These are phyloP conservation scores for Alternaria sp. DNA, from an alignment of 2,329 filamentous ascomycete species.

Conservation along the genomic window DNA sequence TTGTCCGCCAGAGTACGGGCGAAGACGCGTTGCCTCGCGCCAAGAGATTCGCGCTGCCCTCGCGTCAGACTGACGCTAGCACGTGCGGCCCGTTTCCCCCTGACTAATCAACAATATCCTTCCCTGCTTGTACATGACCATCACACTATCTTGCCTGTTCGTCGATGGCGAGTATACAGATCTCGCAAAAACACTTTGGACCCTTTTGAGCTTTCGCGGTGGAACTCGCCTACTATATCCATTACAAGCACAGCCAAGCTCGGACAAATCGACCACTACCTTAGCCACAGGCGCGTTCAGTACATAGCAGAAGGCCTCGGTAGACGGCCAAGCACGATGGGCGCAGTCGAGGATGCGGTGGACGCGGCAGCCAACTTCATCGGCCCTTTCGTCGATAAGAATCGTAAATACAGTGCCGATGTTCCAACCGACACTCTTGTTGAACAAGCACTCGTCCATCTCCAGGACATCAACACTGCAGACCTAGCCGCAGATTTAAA, in stretches of 20 bases:
- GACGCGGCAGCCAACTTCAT: slow-evolving; percentile 47
- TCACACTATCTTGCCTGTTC: neutral
- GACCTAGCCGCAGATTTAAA: slow-evolving; percentile 42
- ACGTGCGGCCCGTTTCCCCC: slow-evolving; percentile 6
- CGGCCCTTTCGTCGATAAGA: slow-evolving; percentile 40
- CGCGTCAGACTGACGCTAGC: slow-evolving; percentile 11
- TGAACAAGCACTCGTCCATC: slow-evolving; percentile 39
- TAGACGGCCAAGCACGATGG: slow-evolving; percentile 29
- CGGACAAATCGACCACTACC: neutral
- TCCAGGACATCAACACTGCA: slow-evolving; percentile 47
- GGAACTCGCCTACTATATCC: neutral
- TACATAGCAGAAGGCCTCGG: neutral
- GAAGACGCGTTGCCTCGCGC: slow-evolving; percentile 26
- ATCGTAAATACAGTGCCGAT: slow-evolving; percentile 17
- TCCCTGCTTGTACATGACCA: neutral
- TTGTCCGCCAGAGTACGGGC: neutral
- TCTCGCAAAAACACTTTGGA: neutral
- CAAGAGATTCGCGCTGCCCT: slow-evolving; percentile 5
- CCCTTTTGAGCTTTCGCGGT: neutral
- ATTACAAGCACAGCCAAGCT: neutral
- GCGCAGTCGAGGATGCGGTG: slow-evolving; percentile 42
- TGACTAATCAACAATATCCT: slow-evolving; percentile 21
- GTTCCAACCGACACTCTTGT: slow-evolving; percentile 32
- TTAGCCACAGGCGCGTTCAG: neutral
- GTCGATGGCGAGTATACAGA: neutral